phyloP scores from a whole-genome alignment of 192 early-diverging fungal species.

The Umbelopsis vinacea region DNA sequence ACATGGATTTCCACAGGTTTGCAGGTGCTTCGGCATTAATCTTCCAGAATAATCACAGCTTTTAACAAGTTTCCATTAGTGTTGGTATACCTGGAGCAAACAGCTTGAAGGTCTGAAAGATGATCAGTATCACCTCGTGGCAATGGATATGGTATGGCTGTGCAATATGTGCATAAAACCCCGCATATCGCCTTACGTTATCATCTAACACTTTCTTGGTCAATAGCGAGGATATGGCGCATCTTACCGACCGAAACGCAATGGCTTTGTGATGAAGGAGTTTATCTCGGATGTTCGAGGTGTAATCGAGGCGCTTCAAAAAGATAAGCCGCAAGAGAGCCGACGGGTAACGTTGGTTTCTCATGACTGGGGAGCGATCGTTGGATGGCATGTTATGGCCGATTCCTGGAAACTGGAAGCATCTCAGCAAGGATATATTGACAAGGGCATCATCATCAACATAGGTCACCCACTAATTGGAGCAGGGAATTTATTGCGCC shows the following conservation, averaged over 20 bases:
- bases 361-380: constrained; percentile 22
- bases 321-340: not conserved
- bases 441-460: constrained; percentile 23
- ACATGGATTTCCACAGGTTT: constrained; percentile 35
- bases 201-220: not conserved
- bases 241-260: not conserved
- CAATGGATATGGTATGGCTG: constrained; percentile 30
- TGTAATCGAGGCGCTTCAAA: constrained; percentile 12
- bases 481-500: not conserved
- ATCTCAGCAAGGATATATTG: constrained; percentile 13
- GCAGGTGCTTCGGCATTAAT: no score
- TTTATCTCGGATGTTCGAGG: constrained; percentile 22
- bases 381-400: constrained; percentile 10
- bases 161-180: not conserved
- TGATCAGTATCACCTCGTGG: constrained; percentile 26
- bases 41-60: no score
- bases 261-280: not conserved
- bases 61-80: not conserved
- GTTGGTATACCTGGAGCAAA: constrained; percentile 30
- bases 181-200: not conserved
- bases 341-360: constrained; percentile 17
- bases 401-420: constrained; percentile 18
- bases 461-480: not conserved
- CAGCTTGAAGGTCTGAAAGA: constrained; percentile 27
- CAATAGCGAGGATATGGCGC: constrained; percentile 13